Percentiles rank a stretch among this genome's conserved stretches.
These are phyloP conservation scores for Salvia rosmarinus DNA, from an alignment of 257 asterid genomes.

Conservation along the genomic window DNA sequence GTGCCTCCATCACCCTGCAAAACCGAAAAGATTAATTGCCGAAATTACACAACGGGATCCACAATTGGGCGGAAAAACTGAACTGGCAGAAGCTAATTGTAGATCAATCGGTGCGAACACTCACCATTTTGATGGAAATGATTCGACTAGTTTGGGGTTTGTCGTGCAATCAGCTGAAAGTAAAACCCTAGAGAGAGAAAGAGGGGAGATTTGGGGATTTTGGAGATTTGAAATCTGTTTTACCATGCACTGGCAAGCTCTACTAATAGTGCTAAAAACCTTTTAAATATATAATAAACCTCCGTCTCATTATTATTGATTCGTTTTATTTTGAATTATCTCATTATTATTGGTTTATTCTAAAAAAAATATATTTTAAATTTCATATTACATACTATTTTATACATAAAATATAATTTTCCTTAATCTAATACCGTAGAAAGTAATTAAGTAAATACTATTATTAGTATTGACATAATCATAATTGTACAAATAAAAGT, in stretches of 20 bases:
- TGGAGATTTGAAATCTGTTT: slow-evolving; percentile 34
- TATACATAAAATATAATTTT: no score
- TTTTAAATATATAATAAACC: no score
- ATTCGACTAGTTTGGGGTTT: slow-evolving; percentile 15
- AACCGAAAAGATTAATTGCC: background rate
- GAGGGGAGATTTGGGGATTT: slow-evolving; percentile 3
- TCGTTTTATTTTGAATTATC: no score
- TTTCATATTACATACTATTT: no score
- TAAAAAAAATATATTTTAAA: no score
- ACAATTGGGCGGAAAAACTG: background rate
- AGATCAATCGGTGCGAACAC: background rate
- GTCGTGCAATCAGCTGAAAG: slow-evolving; percentile 8
- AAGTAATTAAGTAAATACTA: no score
- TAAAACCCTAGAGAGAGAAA: slow-evolving; percentile 35
- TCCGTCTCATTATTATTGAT: no score
- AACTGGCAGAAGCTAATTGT: background rate
- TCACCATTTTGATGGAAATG: slow-evolving; percentile 31
- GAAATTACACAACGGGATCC: slow-evolving; percentile 28
- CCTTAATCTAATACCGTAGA: no score
- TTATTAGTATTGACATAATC: no score
- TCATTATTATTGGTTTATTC: no score
- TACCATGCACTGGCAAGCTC: slow-evolving; percentile 4
- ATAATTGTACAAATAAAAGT: no score
- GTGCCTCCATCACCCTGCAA: slow-evolving; percentile 65
- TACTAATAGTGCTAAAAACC: no score